These are phyloP conservation scores for Metarhizium guizhouense DNA, from an alignment of 2,329 filamentous ascomycete species.

Conservation along the genomic window DNA sequence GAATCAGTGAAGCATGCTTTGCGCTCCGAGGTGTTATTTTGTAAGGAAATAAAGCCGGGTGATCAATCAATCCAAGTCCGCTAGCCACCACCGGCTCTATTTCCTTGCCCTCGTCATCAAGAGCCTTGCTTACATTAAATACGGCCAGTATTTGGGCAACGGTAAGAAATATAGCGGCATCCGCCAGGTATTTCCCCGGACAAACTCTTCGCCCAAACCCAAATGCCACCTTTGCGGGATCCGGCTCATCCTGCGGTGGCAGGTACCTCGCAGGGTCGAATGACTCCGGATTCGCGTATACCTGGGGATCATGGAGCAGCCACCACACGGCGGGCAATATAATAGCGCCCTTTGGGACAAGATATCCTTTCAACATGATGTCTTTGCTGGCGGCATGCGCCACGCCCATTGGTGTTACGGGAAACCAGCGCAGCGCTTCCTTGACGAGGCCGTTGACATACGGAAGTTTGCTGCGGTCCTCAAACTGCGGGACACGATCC, in stretches of 20 bases:
- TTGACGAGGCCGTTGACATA: conserved; percentile 26
- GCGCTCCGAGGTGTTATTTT: conserved; percentile 3
- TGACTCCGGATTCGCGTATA: conserved; percentile 38
- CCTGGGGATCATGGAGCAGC: conserved; percentile 55
- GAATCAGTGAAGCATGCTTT: conserved; percentile 1
- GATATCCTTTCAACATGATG: conserved; percentile 12
- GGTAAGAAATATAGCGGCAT: conserved; percentile 20
- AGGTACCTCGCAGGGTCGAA: conserved; percentile 27
- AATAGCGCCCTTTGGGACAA: conserved; percentile 17
- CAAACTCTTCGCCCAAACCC: conserved; percentile 28
- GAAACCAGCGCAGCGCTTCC: conserved; percentile 21
- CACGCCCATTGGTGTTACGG: conserved; percentile 24
- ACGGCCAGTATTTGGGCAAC: conserved; percentile 34
- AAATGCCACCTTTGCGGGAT: conserved; percentile 18
- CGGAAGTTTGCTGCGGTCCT: conserved; percentile 32
- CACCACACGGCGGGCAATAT: conserved; percentile 18
- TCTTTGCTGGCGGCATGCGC: conserved; percentile 26
- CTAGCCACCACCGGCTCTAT: conserved; percentile 14
- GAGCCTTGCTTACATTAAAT: conserved; percentile 26
- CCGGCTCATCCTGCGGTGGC: conserved; percentile 16
- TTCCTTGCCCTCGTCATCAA: conserved; percentile 24
- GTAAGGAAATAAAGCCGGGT: neutral
- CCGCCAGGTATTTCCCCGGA: conserved; percentile 22
- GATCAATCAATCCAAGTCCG: neutral
- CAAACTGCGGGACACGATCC: conserved; percentile 30